Conservation (phyloP, 805 yeast species). For the Candida awuae region DNA sequence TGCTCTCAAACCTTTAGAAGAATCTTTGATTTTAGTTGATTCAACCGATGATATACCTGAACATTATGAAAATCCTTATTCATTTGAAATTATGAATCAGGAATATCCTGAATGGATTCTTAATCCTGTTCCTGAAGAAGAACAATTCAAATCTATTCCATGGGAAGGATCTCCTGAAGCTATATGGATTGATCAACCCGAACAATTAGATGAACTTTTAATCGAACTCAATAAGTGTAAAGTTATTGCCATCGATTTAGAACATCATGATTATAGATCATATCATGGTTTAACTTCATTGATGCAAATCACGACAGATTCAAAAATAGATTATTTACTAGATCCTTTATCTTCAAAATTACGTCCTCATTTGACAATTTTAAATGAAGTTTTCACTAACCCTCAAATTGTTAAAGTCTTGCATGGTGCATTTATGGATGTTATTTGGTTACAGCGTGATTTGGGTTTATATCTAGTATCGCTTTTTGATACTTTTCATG, state of each 20-base stretch:
- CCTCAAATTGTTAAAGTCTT: slow-evolving; percentile 79
- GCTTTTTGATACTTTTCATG: slow-evolving; percentile 88
- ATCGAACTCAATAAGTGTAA: slow-evolving; percentile 38
- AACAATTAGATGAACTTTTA: slow-evolving; percentile 46
- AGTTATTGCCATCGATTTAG: slow-evolving; percentile 88
- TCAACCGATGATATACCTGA: slow-evolving; percentile 38
- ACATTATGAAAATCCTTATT: slow-evolving; percentile 77
- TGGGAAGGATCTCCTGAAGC: slow-evolving; percentile 48
- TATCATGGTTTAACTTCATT: slow-evolving; percentile 86
- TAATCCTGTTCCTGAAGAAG: slow-evolving; percentile 30
- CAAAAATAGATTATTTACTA: slow-evolving; percentile 60
- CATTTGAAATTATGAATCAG: slow-evolving; percentile 58
- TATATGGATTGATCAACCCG: slow-evolving; percentile 62
- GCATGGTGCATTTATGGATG: slow-evolving; percentile 97
- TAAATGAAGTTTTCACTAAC: slow-evolving; percentile 73
- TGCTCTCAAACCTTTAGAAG: slow-evolving; percentile 49
- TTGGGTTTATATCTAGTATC: slow-evolving; percentile 85
- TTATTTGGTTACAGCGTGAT: slow-evolving; percentile 94
- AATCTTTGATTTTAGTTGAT: slow-evolving; percentile 34
- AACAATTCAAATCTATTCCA: slow-evolving; percentile 40
- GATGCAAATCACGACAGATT: slow-evolving; percentile 82
- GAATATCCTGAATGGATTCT: slow-evolving; percentile 59
- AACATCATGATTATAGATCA: slow-evolving; percentile 88
- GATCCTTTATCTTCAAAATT: slow-evolving; percentile 64
- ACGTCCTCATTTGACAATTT: slow-evolving; percentile 55